Evolutionary conservation across 139 green algal species (phyloP), one percentile per base, ranked within the genome.

Genomic region (Asterochloris sp.): DNA sequence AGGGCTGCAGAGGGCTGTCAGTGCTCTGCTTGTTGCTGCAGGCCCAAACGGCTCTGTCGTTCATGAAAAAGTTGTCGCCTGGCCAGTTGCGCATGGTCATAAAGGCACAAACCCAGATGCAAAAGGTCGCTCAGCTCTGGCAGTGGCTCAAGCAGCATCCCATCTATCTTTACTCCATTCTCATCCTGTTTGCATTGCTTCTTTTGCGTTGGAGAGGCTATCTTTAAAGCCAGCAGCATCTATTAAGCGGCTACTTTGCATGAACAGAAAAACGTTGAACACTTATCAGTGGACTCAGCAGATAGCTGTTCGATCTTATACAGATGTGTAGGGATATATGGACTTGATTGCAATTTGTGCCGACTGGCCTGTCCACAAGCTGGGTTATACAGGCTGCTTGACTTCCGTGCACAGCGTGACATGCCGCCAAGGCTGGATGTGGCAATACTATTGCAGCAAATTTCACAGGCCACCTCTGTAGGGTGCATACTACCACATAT

Each of bases 111-210:
- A n/a, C 76, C 23, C 68, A 80, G 29, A 62, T 61, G 16, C 26
- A 69, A 23, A 61, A 61, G 16, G 19, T 80, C 8, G 13, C 47
- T 1, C 76, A 69, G 23, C n/a, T 62, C 12, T 69, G 24, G 24
- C 76, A 80, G 12, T 80, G 67, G 16, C 24, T 47, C 16, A 64
- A 80, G 54, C 76, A 69, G 76, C 24, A 80, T 69, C 61, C 76
- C 14, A 14, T 80, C 16, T n/a, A 26, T 16, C 13, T 69, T 26
- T 80, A 62, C 60, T 61, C 76, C 15, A 11, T 69, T 13, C 8
- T 80, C 0, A 14, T 80, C 0, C 38, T 80, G 61, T 9, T 80
- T 61, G 21, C 69, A 23, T 61, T 62, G 54, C 4, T 80, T 17
- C 13, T 80, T 12, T 11, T 80, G 21, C 60, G 60, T 60, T 54